These are phyloP conservation scores for Carpinus fangiana DNA, from an alignment of 306 rosid genomes.

Conservation along the genomic window DNA sequence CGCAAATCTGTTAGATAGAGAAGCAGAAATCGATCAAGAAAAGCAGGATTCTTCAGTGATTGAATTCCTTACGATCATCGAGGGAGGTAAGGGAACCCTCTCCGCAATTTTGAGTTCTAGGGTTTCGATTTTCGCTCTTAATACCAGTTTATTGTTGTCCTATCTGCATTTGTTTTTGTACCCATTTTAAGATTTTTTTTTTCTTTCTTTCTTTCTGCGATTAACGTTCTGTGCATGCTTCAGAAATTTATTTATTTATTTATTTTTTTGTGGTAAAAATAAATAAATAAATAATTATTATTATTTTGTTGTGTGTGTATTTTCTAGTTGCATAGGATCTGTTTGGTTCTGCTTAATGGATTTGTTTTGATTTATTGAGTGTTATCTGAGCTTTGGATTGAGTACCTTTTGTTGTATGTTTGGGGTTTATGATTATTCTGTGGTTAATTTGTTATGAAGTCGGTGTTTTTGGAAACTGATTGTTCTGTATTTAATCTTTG, in stretches of 20 bases:
- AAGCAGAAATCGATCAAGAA: conserved; percentile 1
- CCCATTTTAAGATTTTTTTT: background rate
- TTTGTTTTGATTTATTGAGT: background rate
- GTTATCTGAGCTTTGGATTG: background rate
- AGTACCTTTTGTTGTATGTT: background rate
- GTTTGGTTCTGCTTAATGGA: background rate
- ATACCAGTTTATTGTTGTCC: background rate
- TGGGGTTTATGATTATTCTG: background rate
- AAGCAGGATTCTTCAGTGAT: background rate
- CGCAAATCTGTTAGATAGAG: conserved; percentile 4
- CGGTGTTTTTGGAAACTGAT: background rate
- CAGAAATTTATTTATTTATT: background rate
- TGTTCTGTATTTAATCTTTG: background rate
- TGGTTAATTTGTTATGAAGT: background rate
- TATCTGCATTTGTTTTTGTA: background rate
- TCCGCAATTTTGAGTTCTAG: conserved; percentile 26
- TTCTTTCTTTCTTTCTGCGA: background rate
- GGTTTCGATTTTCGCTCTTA: conserved; percentile 14
- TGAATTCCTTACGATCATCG: conserved; percentile 7
- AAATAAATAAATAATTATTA: no score
- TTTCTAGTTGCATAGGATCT: background rate
- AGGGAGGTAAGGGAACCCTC: conserved; percentile 34
- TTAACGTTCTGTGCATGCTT: background rate
- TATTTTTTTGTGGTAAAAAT: background rate
- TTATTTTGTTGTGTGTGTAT: background rate